A percentile compares a stretch with the other conserved stretches of the same genome.
phyloP scores from a whole-genome alignment of 1,284 basidiomycete species.

The Trichosporon coremiiforme region DNA sequence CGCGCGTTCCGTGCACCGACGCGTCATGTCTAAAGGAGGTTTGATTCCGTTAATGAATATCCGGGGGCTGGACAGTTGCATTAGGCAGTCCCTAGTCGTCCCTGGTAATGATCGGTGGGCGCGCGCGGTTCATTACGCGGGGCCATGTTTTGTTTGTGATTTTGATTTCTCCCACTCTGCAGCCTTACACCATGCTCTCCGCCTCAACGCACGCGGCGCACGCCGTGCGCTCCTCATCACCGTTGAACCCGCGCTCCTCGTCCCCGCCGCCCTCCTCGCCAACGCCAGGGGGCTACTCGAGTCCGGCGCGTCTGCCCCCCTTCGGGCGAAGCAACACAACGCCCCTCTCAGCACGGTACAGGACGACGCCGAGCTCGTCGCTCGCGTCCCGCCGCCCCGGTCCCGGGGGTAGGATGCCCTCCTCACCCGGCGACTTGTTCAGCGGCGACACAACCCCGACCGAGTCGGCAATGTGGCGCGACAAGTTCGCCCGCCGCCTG shows the following conservation, averaged over 20 bases:
- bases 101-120: background rate
- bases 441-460: slow-evolving; percentile 44
- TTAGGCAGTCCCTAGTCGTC: background rate
- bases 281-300: slow-evolving; percentile 26
- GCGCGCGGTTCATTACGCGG: slow-evolving; percentile 10
- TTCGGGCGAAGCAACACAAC: slow-evolving; percentile 1
- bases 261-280: slow-evolving; percentile 36
- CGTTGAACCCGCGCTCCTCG: slow-evolving; percentile 44
- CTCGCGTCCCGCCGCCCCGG: background rate
- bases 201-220: slow-evolving; percentile 17
- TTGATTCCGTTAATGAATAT: slow-evolving; percentile 20
- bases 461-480: slow-evolving; percentile 47
- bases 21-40: background rate
- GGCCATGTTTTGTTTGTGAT: slow-evolving; percentile 18
- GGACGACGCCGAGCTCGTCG: slow-evolving; percentile 21
- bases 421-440: slow-evolving; percentile 37
- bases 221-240: slow-evolving; percentile 40
- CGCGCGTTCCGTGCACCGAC: background rate
- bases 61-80: background rate
- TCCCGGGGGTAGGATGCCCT: background rate
- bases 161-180: background rate
- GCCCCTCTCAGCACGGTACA: slow-evolving; percentile 31
- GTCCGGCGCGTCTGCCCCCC: slow-evolving; percentile 18
- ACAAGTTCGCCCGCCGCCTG: slow-evolving; percentile 41
- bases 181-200: slow-evolving; percentile 27